These are phyloP conservation scores for Jimgerdemannia lactiflua DNA, from an alignment of 192 early-diverging fungal genomes.

Conservation along the genomic window DNA sequence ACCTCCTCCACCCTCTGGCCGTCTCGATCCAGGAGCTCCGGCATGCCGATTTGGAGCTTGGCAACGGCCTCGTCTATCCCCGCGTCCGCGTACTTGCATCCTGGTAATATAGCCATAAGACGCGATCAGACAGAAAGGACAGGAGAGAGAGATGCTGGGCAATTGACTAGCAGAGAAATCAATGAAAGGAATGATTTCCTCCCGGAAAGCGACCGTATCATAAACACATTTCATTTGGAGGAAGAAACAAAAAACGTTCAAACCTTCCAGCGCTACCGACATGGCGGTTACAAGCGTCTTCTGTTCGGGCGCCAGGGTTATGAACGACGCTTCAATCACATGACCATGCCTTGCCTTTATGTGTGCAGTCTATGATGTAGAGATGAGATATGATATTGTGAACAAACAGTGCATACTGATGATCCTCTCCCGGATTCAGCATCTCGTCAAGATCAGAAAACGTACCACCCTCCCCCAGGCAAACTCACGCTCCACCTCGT, in stretches of 20 bases:
- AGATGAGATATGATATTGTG: neutral
- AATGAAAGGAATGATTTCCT: neutral
- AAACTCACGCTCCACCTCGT: conserved; percentile 48
- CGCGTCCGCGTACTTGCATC: neutral
- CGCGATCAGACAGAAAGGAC: neutral
- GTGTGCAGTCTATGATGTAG: neutral
- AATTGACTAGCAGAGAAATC: neutral
- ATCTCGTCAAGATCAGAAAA: neutral
- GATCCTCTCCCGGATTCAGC: neutral
- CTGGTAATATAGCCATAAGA: neutral
- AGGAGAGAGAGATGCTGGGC: neutral
- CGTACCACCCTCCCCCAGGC: conserved; percentile 54
- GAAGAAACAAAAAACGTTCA: neutral
- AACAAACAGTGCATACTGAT: neutral
- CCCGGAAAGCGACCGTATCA: neutral
- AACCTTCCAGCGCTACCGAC: neutral
- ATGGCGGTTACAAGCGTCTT: neutral
- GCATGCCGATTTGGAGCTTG: neutral
- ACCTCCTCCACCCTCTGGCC: neutral
- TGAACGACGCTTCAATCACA: neutral
- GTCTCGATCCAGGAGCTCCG: neutral
- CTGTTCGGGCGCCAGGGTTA: neutral
- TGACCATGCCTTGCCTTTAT: neutral
- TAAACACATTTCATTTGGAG: neutral
- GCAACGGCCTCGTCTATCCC: neutral